phyloP scores from a whole-genome alignment of 1,284 basidiomycete species.

The Boletus sp. region DNA sequence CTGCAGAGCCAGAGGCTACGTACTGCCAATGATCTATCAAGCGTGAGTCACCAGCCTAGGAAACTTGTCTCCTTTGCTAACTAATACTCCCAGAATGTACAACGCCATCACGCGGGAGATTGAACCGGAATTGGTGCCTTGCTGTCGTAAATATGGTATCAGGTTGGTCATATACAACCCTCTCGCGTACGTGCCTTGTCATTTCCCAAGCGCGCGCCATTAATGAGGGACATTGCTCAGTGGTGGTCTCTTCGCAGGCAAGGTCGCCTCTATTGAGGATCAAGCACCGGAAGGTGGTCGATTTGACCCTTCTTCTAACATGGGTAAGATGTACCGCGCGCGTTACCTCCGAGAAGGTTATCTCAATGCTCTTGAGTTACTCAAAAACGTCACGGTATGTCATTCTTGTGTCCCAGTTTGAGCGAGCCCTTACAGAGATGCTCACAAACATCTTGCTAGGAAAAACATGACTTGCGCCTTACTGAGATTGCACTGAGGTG shows the following conservation, averaged over 20 bases:
- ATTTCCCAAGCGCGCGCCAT: not conserved
- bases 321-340: constrained; percentile 46
- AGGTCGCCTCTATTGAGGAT: constrained; percentile 40
- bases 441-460: constrained; percentile 27
- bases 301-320: constrained; percentile 37
- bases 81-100: constrained; percentile 45
- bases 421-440: not conserved
- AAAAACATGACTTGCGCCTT: constrained; percentile 44
- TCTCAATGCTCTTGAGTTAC: constrained; percentile 48
- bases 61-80: not conserved
- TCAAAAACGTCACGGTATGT: constrained; percentile 45
- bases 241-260: constrained; percentile 40
- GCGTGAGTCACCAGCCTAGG: constrained; percentile 29
- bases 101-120: constrained; percentile 56
- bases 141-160: constrained; percentile 57
- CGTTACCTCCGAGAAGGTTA: constrained; percentile 51
- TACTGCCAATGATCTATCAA: constrained; percentile 59
- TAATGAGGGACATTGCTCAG: constrained; percentile 7
- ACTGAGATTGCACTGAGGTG: constrained; percentile 52
- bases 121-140: constrained; percentile 59
- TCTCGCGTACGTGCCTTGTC: constrained; percentile 33
- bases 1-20: constrained; percentile 52
- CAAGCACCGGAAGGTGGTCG: constrained; percentile 41
- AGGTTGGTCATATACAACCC: constrained; percentile 50
- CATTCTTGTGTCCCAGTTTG: not conserved